Evolutionary conservation across 306 rosid species (phyloP), one percentile per base, ranked within the genome.

Genomic region (Crotalaria pallida): DNA sequence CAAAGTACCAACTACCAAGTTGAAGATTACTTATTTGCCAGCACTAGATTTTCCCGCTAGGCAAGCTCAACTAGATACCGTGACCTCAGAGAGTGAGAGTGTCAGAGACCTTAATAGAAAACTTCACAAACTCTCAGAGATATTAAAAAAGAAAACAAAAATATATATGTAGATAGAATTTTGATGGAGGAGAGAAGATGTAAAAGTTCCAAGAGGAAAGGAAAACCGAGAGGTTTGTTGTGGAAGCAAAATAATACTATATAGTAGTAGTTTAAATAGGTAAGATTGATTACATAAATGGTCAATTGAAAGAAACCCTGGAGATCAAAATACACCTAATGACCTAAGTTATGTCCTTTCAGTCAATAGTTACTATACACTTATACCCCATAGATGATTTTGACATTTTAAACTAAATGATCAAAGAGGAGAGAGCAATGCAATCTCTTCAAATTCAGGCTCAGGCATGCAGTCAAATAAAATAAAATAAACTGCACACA

Each of bases 291-390:
- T 80, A 45, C 75, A 73, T 43, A 71, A 76, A 55, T 67, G 71
- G 80, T 77, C 75, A 81, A 66, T 71, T 76, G 88, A 81, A 80
- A 84, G 78, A 88, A 90, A 80, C 79, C 48, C 81, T 84, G 83
- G 74, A 84, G 81, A 85, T 84, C 83, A 65, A 84, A 84, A 75
- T 69, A 69, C 81, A 70, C 82, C 41, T 34, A 34, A 34, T 34
- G 41, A 34, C 41, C 77, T 69, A 77, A 77, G 76, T 72, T 78
- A 48, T 82, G 89, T 88, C 96, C 84, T 85, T 74, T 92, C 89
- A 71, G 86, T 85, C 88, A 83, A 88, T 36, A 31, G 90, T 83
- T 86, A 81, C 80, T 55, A 41, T 89, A 70, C 83, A 36, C 43
- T 36, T 34, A 8, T 36, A 36, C 88, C 89, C 88, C 87, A 84